Evolutionary conservation across 768 basidiomycete species (phyloP), one percentile per base, ranked within the genome.

Genomic region (Mrakia blollopis): DNA sequence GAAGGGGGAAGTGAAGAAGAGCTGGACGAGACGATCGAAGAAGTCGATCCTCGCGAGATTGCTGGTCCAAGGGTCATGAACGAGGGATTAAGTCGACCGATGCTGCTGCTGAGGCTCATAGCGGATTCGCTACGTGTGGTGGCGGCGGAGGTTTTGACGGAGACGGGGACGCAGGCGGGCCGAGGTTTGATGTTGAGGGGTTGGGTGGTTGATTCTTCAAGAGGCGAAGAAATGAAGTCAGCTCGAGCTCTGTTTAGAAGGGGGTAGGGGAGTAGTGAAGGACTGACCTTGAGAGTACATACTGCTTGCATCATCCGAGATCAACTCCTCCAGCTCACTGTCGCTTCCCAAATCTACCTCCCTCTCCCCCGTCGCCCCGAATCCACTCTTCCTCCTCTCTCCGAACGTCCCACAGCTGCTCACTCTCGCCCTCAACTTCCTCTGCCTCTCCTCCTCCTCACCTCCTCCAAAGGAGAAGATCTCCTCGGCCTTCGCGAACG

Each of bases 381-480:
- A 28, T 13, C 57, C 57, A 5, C 35, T 68, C 35, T 23, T 39
- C 37, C 25, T 68, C 37, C n/a, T 68, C 37, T 41, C 21, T 13
- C 65, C 65, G n/a, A 68, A 68, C 37, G 65, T 68, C 65, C 65
- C 65, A 37, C 35, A 39, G 21, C 65, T 39, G 16, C 35, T 21
- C 65, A 37, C 39, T 10, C 65, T 37, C 37, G 25, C 65, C 21
- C 65, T 35, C 28, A 37, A n/a, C 63, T 35, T 65, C 63, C 63
- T 65, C 39, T 37, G 21, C 21, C 18, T 32, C 23, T 39, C 65
- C 10, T 21, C 6, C 25, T 11, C 35, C 0, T 7, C 11, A 16
- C 5, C 18, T 35, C 65, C 39, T 39, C 23, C 25, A 23, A 68
- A 11, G 18, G 39, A 25, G 37, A 68, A 68, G 35, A 21, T 11